Percentiles rank a stretch among this genome's conserved stretches.
Evolutionary conservation across 164 flowering plant genomes (phyloP).

Genomic region (Chimonanthus praecox): DNA sequence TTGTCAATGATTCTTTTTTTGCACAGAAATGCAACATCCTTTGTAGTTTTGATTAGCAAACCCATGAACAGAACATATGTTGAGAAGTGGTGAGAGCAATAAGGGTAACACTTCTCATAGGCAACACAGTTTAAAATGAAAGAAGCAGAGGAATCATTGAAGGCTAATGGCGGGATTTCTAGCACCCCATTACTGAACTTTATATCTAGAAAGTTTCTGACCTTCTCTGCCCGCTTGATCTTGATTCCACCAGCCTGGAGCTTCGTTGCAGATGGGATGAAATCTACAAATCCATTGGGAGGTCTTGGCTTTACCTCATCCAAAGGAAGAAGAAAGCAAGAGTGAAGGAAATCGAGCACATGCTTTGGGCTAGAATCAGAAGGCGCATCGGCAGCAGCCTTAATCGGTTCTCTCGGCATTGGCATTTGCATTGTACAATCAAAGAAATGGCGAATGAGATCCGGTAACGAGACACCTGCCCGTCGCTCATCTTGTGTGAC

Average conservation of each 20-base stretch:
- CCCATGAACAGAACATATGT: slow-evolving; percentile 6
- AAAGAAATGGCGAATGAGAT: not conserved
- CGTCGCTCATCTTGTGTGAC: not conserved
- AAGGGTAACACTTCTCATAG: not conserved
- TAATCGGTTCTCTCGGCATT: not conserved
- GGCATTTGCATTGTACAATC: not conserved
- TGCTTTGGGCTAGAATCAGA: not conserved
- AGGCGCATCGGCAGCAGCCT: not conserved
- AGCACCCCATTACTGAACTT: slow-evolving; percentile 1
- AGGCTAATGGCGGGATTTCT: slow-evolving; percentile 4
- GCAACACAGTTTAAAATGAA: slow-evolving; percentile 4
- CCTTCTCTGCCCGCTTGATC: not conserved
- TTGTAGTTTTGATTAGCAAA: slow-evolving; percentile 1
- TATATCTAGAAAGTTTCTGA: not conserved
- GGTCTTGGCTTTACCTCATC: not conserved
- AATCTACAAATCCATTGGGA: not conserved
- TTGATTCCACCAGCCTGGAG: slow-evolving; percentile 9
- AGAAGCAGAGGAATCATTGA: not conserved
- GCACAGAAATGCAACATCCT: slow-evolving; percentile 2
- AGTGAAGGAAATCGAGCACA: not conserved
- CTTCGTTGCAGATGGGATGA: not conserved
- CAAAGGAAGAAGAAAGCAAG: not conserved
- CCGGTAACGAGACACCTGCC: not conserved
- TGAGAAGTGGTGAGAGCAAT: not conserved
- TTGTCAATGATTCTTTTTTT: not conserved